Evolutionary conservation across 768 basidiomycete species (phyloP).

Genomic region (Pisolithus marmoratus): DNA sequence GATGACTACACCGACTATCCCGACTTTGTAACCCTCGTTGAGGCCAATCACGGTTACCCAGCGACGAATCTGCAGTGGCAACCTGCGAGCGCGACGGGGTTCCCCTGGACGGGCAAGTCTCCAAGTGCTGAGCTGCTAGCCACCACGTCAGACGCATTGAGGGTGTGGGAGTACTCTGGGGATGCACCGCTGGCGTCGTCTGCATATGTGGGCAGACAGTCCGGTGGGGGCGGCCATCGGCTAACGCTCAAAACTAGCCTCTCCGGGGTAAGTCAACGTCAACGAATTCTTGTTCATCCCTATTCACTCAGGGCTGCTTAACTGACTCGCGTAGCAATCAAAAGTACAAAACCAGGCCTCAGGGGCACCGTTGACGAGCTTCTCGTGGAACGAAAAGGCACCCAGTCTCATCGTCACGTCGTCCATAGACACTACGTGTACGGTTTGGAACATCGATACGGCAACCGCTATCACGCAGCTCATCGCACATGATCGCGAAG

Average conservation of each 20-base stretch:
- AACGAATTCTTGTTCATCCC: slow-evolving; percentile 3
- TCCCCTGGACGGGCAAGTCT: slow-evolving; percentile 66
- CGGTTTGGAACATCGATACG: slow-evolving; percentile 97
- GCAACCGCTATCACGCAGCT: slow-evolving; percentile 92
- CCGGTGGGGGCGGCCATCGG: slow-evolving; percentile 52
- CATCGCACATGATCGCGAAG: slow-evolving; percentile 94
- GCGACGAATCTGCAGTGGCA: slow-evolving; percentile 94
- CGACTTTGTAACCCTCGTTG: slow-evolving; percentile 83
- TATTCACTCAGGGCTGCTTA: slow-evolving; percentile 4
- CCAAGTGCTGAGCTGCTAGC: slow-evolving; percentile 77
- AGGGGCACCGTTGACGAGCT: slow-evolving; percentile 90
- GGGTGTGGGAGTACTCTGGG: slow-evolving; percentile 84
- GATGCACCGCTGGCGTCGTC: slow-evolving; percentile 56
- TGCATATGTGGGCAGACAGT: slow-evolving; percentile 65
- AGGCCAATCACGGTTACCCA: slow-evolving; percentile 85
- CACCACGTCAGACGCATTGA: slow-evolving; percentile 88
- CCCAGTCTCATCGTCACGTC: slow-evolving; percentile 93
- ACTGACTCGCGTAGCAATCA: slow-evolving; percentile 51
- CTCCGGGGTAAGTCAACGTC: slow-evolving; percentile 59
- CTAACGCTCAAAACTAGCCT: slow-evolving; percentile 70
- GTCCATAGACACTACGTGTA: slow-evolving; percentile 97
- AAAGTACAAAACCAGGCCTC: slow-evolving; percentile 83
- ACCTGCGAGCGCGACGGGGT: slow-evolving; percentile 60
- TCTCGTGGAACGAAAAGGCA: slow-evolving; percentile 95
- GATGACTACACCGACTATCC: slow-evolving; percentile 79